A percentile compares a stretch with the other conserved stretches of the same genome.
Evolutionary conservation across 768 basidiomycete species (phyloP).

Genomic region (Tephrocybe sp.): DNA sequence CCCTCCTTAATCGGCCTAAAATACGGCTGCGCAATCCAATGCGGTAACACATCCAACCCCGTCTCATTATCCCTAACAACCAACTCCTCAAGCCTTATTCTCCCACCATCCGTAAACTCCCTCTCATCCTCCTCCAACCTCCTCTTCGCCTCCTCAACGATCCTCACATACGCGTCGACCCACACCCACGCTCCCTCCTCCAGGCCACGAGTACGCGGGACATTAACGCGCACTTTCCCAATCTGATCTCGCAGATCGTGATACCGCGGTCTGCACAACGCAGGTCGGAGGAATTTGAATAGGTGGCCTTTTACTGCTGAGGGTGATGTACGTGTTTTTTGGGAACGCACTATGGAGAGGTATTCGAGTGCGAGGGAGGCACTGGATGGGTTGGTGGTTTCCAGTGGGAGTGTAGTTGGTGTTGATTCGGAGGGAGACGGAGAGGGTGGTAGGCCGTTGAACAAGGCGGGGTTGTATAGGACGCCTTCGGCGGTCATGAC

Average conservation of each 20-base stretch:
- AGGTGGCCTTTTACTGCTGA: constrained; percentile 87
- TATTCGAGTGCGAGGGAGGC: constrained; percentile 82
- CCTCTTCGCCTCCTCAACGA: constrained; percentile 43
- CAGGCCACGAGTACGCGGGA: neutral
- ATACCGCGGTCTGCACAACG: constrained; percentile 49
- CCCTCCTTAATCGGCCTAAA: constrained; percentile 38
- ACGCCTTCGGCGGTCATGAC: constrained; percentile 96
- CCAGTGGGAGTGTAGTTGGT: neutral
- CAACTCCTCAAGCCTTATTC: constrained; percentile 30
- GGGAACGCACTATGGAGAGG: constrained; percentile 68
- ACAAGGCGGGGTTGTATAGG: constrained; percentile 88
- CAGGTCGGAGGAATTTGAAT: constrained; percentile 88
- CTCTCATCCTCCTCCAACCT: constrained; percentile 38
- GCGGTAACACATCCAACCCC: constrained; percentile 54
- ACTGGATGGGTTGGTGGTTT: constrained; percentile 49
- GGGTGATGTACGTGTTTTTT: constrained; percentile 60
- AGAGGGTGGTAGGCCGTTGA: constrained; percentile 33
- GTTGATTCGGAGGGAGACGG: neutral
- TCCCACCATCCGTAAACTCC: constrained; percentile 23
- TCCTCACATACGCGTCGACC: constrained; percentile 23
- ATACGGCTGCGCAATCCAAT: constrained; percentile 74
- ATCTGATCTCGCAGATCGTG: constrained; percentile 71
- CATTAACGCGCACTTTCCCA: constrained; percentile 40
- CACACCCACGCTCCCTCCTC: constrained; percentile 43
- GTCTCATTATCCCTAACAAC: constrained; percentile 39